phyloP scores from a whole-genome alignment of 163 green algal species.

The Chlamydomonas reinhardtii region DNA sequence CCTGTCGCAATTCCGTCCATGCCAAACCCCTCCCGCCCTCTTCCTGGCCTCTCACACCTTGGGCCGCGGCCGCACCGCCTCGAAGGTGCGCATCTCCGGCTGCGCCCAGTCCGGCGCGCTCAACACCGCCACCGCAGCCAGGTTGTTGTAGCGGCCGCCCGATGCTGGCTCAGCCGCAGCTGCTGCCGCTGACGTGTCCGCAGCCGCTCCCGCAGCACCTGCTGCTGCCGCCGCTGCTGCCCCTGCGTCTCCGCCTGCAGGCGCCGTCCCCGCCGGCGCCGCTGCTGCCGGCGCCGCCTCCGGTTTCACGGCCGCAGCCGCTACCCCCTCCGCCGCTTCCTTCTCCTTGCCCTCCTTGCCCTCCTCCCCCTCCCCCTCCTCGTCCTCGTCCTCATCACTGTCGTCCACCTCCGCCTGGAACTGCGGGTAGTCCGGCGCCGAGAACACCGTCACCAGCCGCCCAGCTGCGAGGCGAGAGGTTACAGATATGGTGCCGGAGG shows the following conservation, averaged over 20 bases:
- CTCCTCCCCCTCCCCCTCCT: slow-evolving; percentile 17
- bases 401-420: slow-evolving; percentile 12
- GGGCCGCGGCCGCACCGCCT: slow-evolving; percentile 43
- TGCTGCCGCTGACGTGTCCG: background rate
- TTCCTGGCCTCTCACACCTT: slow-evolving; percentile 6
- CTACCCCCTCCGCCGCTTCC: background rate
- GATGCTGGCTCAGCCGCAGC: too few species aligned
- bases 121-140: slow-evolving; percentile 83
- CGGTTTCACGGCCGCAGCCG: background rate
- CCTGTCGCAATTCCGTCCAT: too few species aligned
- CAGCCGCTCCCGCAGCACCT: background rate
- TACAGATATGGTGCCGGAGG: background rate
- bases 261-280: background rate
- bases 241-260: background rate
- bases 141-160: slow-evolving; percentile 76
- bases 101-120: slow-evolving; percentile 50
- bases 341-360: background rate
- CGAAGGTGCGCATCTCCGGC: slow-evolving; percentile 42
- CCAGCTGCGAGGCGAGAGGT: slow-evolving; percentile 41
- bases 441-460: slow-evolving; percentile 91
- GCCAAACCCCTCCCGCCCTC: background rate
- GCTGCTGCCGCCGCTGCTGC: background rate
- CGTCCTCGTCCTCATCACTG: slow-evolving; percentile 28
- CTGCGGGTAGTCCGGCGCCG: slow-evolving; percentile 94
- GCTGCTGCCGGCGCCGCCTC: background rate